Percentiles rank a stretch among this genome's conserved stretches.
Conservation (phyloP, 768 basidiomycete species). For the Collybia sordida region DNA sequence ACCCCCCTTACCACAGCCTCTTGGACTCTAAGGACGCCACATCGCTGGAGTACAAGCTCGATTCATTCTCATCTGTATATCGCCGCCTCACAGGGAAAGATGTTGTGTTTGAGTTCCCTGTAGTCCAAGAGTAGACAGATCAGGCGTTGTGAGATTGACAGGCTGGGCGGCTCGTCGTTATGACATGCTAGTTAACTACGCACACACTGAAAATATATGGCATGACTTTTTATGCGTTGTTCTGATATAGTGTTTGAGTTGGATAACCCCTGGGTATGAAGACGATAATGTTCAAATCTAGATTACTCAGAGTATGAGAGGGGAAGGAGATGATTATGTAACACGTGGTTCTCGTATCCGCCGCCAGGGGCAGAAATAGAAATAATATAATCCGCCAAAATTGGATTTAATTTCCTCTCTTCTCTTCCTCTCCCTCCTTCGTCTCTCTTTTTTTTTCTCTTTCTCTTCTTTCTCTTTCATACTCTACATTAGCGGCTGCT, state of each 20-base stretch:
- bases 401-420: constrained; percentile 28
- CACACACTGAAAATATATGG: constrained; percentile 18
- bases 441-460: constrained; percentile 21
- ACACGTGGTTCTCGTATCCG: constrained; percentile 31
- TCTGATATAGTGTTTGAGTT: background rate
- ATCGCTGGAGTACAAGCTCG: constrained; percentile 99
- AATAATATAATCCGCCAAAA: constrained; percentile 20
- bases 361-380: constrained; percentile 21
- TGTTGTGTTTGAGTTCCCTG: constrained; percentile 91
- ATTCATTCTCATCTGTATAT: constrained; percentile 98
- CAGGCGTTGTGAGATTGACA: constrained; percentile 16
- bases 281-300: too few relatives aligned
- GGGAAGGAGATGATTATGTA: too few relatives aligned
- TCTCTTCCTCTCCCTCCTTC: constrained; percentile 27
- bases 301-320: background rate
- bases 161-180: constrained; percentile 26
- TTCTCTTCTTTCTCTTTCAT: constrained; percentile 18
- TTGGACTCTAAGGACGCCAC: constrained; percentile 98
- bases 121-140: constrained; percentile 60
- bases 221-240: constrained; percentile 7
- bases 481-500: constrained; percentile 51
- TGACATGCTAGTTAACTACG: constrained; percentile 21
- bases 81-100: constrained; percentile 95
- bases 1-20: constrained; percentile 60
- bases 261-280: too few relatives aligned